These are phyloP conservation scores for Cryptomeria japonica DNA, from an alignment of 75 land plant genomes.

Conservation along the genomic window DNA sequence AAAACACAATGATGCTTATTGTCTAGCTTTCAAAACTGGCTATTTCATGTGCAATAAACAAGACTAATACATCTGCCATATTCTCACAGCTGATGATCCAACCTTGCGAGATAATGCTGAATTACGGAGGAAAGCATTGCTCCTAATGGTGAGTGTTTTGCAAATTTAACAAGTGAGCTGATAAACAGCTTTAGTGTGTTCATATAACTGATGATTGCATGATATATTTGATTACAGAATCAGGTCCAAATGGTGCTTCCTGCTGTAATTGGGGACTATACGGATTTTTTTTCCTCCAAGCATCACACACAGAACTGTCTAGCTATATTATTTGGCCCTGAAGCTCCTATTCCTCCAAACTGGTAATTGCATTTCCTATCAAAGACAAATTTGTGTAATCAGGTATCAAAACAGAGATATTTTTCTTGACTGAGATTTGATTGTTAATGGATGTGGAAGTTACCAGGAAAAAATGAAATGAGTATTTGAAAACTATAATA, in stretches of 20 bases:
- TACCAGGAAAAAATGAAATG: not conserved
- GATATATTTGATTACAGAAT: constrained; percentile 21
- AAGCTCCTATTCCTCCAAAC: constrained; percentile 35
- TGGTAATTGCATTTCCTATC: constrained; percentile 25
- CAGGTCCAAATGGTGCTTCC: constrained; percentile 46
- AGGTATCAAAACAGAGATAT: not conserved
- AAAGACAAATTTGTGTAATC: not conserved
- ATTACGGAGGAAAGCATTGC: constrained; percentile 64
- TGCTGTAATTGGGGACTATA: constrained; percentile 46
- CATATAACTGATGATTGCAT: not conserved
- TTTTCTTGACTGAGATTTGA: not conserved
- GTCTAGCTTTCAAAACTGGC: not conserved
- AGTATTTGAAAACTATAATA: not conserved
- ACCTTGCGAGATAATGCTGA: constrained; percentile 68
- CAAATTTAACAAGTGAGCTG: not conserved
- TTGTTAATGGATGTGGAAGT: not conserved
- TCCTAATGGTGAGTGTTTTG: constrained; percentile 57
- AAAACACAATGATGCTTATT: not conserved
- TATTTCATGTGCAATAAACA: not conserved
- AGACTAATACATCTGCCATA: not conserved
- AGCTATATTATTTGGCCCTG: constrained; percentile 28
- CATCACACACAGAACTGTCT: constrained; percentile 35
- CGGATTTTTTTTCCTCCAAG: constrained; percentile 50
- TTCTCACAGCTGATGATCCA: constrained; percentile 68
- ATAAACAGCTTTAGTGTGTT: not conserved